Percentiles rank a stretch among this genome's conserved stretches.
Evolutionary conservation across 257 asterid genomes (phyloP).

Genomic region (Gentiana dahurica): DNA sequence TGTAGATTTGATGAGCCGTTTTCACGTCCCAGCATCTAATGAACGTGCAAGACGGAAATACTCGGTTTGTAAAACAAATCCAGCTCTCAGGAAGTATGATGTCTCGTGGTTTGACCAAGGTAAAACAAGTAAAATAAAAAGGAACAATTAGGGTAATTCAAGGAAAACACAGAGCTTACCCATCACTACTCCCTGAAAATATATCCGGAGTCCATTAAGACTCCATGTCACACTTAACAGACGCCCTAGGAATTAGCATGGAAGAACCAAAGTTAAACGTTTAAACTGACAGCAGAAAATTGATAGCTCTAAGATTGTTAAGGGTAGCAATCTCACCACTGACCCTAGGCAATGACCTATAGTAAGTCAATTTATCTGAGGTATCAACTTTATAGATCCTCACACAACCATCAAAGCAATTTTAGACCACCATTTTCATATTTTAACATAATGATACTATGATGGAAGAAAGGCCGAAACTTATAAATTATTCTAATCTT

Average conservation of each 20-base stretch:
- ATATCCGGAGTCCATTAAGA: slow-evolving; percentile 59
- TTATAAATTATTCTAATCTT: slow-evolving; percentile 11
- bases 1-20: too few relatives aligned
- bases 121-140: too few relatives aligned
- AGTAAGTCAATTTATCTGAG: slow-evolving; percentile 36
- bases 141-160: neutral
- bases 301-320: neutral
- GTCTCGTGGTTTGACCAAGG: too few relatives aligned
- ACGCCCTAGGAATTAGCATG: slow-evolving; percentile 37
- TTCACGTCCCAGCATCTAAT: too few relatives aligned
- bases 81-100: too few relatives aligned
- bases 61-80: too few relatives aligned
- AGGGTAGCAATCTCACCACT: slow-evolving; percentile 65
- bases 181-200: slow-evolving; percentile 88
- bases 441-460: too few relatives aligned
- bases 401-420: slow-evolving; percentile 87
- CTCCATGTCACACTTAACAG: slow-evolving; percentile 81
- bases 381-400: slow-evolving; percentile 44
- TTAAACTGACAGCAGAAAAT: slow-evolving; percentile 6
- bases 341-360: slow-evolving; percentile 67
- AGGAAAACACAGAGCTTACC: slow-evolving; percentile 35
- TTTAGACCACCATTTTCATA: too few relatives aligned
- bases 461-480: slow-evolving; percentile 57
- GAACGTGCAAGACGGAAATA: too few relatives aligned
- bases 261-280: neutral